Evolutionary conservation across 768 basidiomycete genomes (phyloP).

Genomic region (Boletus rubroflammeus): DNA sequence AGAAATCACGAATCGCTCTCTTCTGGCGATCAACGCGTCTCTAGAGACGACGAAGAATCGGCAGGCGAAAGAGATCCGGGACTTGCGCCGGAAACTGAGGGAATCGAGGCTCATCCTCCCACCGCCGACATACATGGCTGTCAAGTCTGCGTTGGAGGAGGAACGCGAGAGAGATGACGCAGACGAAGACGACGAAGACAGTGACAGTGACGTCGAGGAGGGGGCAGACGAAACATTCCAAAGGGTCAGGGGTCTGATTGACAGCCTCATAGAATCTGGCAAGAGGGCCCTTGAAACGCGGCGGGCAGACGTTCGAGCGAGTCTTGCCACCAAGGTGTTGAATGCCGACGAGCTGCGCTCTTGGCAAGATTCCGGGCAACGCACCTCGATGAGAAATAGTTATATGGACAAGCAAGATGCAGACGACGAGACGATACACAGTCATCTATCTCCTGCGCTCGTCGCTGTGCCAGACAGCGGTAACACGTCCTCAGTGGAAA

Average conservation of each 20-base stretch:
- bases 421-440: conserved; percentile 32
- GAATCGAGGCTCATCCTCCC: conserved; percentile 79
- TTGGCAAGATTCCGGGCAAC: conserved; percentile 45
- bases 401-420: conserved; percentile 20
- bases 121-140: conserved; percentile 54
- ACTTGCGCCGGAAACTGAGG: conserved; percentile 75
- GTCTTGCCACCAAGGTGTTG: conserved; percentile 61
- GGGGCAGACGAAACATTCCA: conserved; percentile 55
- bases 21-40: conserved; percentile 79
- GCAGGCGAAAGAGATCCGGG: conserved; percentile 83
- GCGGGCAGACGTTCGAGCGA: conserved; percentile 48
- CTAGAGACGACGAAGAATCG: conserved; percentile 77
- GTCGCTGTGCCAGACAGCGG: conserved; percentile 20
- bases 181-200: conserved; percentile 38
- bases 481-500: conserved; percentile 20
- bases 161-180: conserved; percentile 41
- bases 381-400: conserved; percentile 7
- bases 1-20: conserved; percentile 85
- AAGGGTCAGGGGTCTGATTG: conserved; percentile 62
- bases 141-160: conserved; percentile 47
- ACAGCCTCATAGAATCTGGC: conserved; percentile 56
- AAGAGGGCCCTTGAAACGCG: conserved; percentile 58
- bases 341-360: conserved; percentile 66
- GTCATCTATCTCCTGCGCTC: conserved; percentile 11
- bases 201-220: conserved; percentile 37